Percentiles rank a stretch among this genome's conserved stretches.
phyloP scores from a whole-genome alignment of 495 filamentous ascomycete species.

The Penicillium waksmanii region DNA sequence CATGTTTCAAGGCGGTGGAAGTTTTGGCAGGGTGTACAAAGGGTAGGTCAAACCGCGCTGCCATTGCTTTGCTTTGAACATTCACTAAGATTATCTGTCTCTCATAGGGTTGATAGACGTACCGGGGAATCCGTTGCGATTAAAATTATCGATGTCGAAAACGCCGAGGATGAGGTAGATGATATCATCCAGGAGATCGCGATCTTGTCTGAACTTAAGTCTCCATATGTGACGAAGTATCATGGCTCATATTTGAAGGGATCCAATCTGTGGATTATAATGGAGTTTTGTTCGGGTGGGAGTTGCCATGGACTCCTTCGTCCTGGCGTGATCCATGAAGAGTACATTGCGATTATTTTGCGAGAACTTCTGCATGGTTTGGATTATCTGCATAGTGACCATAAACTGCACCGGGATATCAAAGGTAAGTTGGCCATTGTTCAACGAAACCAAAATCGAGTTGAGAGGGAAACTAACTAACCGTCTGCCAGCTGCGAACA shows the following conservation, averaged over 20 bases:
- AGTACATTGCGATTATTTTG: slow-evolving; percentile 93
- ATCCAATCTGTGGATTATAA: slow-evolving; percentile 95
- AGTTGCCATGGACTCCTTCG: slow-evolving; percentile 91
- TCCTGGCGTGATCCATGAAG: slow-evolving; percentile 87
- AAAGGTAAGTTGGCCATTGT: slow-evolving; percentile 66
- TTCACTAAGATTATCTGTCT: neutral
- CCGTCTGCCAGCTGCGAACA: slow-evolving; percentile 73
- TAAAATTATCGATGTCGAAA: slow-evolving; percentile 97
- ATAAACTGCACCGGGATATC: slow-evolving; percentile 96
- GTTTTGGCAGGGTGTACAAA: slow-evolving; percentile 96
- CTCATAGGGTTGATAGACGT: slow-evolving; percentile 73
- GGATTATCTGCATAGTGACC: slow-evolving; percentile 91
- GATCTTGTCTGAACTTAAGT: slow-evolving; percentile 91
- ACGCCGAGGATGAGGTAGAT: slow-evolving; percentile 96
- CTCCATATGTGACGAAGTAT: slow-evolving; percentile 94
- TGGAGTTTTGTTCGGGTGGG: slow-evolving; percentile 93
- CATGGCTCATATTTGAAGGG: slow-evolving; percentile 95
- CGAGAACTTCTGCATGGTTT: slow-evolving; percentile 86
- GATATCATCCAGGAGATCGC: slow-evolving; percentile 99
- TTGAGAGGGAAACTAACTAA: slow-evolving; percentile 19
- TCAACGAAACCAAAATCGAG: neutral
- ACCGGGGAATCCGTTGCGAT: slow-evolving; percentile 88
- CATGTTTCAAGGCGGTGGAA: slow-evolving; percentile 68
- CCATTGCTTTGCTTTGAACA: neutral
- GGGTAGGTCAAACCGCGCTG: slow-evolving; percentile 56